phyloP scores from a whole-genome alignment of 163 green algal genomes.

The Scenedesmus sp. region DNA sequence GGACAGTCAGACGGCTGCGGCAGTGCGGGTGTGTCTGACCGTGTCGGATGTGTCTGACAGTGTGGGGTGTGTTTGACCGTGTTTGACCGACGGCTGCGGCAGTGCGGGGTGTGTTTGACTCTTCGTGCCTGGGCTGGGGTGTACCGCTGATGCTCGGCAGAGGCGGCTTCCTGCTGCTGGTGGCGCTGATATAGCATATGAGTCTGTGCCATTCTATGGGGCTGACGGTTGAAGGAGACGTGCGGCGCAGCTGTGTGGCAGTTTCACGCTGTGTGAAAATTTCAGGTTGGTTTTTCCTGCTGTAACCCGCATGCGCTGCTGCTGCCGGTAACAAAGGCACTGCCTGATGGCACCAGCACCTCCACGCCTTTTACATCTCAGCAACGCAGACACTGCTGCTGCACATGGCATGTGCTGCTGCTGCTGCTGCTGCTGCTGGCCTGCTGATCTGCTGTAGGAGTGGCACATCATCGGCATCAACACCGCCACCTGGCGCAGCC shows the following conservation, averaged over 20 bases:
- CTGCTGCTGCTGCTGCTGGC: background rate
- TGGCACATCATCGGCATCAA: constrained; percentile 64
- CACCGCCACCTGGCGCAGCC: constrained; percentile 59
- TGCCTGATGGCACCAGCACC: too few relatives aligned
- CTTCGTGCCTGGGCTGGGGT: background rate
- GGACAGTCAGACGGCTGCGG: too few relatives aligned
- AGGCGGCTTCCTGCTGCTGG: constrained; percentile 42
- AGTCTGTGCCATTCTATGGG: constrained; percentile 5
- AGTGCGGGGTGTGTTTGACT: constrained; percentile 53
- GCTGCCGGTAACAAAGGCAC: background rate
- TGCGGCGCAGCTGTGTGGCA: too few relatives aligned
- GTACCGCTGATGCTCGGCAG: constrained; percentile 61
- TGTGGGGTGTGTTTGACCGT: background rate
- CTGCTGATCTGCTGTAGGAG: too few relatives aligned
- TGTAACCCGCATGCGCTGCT: background rate
- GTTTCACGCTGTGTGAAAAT: too few relatives aligned
- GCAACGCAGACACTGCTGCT: background rate
- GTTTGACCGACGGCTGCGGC: too few relatives aligned
- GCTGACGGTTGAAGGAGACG: too few relatives aligned
- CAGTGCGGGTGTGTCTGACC: too few relatives aligned
- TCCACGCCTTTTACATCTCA: background rate
- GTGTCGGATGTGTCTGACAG: too few relatives aligned
- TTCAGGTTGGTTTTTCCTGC: too few relatives aligned
- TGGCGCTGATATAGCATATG: constrained; percentile 64
- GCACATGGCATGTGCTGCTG: background rate